A percentile compares a stretch with the other conserved stretches of the same genome.
Evolutionary conservation across 2,329 filamentous ascomycete genomes (phyloP).

Genomic region (Sarocladium oryzae): DNA sequence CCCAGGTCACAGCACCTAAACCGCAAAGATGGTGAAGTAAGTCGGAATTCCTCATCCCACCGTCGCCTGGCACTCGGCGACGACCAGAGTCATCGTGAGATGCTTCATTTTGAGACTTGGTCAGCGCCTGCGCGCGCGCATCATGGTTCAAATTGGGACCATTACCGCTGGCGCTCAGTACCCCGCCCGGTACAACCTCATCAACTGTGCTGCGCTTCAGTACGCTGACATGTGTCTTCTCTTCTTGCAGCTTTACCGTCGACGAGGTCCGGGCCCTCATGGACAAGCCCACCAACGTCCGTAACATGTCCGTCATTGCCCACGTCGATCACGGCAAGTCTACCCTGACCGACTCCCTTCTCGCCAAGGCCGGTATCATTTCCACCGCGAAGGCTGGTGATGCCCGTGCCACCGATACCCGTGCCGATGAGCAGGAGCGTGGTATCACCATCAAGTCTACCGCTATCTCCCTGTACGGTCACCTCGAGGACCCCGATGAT

Average conservation of each 20-base stretch:
- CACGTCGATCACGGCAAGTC: slow-evolving; percentile 99
- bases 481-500: slow-evolving; percentile 74
- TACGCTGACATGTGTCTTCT: slow-evolving; percentile 1
- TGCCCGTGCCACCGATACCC: slow-evolving; percentile 92
- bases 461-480: slow-evolving; percentile 95
- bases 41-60: slow-evolving; percentile 34
- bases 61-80: background rate
- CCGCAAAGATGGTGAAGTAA: slow-evolving; percentile 99
- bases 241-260: slow-evolving; percentile 77
- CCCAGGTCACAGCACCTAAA: slow-evolving; percentile 47
- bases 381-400: slow-evolving; percentile 96
- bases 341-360: slow-evolving; percentile 97
- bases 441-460: slow-evolving; percentile 99
- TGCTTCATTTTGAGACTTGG: background rate
- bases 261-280: slow-evolving; percentile 78
- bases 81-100: background rate
- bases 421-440: slow-evolving; percentile 97
- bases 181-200: slow-evolving; percentile 1
- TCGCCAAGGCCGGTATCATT: slow-evolving; percentile 99
- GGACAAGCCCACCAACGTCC: slow-evolving; percentile 72
- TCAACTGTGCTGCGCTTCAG: slow-evolving; percentile 9
- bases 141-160: background rate
- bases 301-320: slow-evolving; percentile 99
- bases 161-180: background rate
- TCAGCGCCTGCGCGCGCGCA: background rate